Evolutionary conservation across 2,329 filamentous ascomycete genomes (phyloP).

Genomic region (Arthrinium phaeospermum): DNA sequence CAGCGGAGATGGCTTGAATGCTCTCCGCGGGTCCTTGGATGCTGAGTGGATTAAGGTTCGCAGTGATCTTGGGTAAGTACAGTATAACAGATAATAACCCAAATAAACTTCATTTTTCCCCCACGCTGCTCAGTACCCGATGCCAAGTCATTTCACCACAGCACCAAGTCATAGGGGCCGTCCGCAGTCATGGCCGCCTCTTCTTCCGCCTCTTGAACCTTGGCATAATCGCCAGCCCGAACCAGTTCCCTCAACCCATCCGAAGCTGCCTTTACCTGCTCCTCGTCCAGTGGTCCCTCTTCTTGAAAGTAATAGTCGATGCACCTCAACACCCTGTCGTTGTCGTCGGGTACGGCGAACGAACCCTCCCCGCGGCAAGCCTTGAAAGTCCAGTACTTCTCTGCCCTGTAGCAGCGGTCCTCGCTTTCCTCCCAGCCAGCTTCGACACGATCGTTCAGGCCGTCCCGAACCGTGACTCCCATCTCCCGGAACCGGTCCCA

Average conservation of each 20-base stretch:
- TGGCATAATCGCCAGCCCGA: not conserved
- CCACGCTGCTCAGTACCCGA: too few relatives aligned
- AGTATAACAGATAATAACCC: too few relatives aligned
- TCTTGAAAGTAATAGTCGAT: not conserved
- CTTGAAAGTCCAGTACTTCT: not conserved
- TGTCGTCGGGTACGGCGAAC: not conserved
- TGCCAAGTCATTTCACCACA: too few relatives aligned
- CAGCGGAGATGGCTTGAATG: not conserved
- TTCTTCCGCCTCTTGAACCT: not conserved
- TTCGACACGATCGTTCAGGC: not conserved
- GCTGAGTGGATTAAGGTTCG: not conserved
- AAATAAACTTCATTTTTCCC: too few relatives aligned
- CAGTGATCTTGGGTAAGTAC: not conserved
- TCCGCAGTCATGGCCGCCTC: not conserved
- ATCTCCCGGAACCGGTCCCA: not conserved
- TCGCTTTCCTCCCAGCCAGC: not conserved
- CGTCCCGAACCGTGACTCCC: not conserved
- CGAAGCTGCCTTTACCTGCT: not conserved
- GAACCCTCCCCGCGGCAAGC: constrained; percentile 1
- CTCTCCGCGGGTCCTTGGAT: too few relatives aligned
- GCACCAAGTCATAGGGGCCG: not conserved
- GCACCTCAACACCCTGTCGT: not conserved
- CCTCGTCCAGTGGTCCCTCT: not conserved
- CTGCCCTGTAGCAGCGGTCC: not conserved
- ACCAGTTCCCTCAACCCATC: not conserved